These are phyloP conservation scores for Cercospora sojina DNA, from an alignment of 2,329 filamentous ascomycete genomes.

Conservation along the genomic window DNA sequence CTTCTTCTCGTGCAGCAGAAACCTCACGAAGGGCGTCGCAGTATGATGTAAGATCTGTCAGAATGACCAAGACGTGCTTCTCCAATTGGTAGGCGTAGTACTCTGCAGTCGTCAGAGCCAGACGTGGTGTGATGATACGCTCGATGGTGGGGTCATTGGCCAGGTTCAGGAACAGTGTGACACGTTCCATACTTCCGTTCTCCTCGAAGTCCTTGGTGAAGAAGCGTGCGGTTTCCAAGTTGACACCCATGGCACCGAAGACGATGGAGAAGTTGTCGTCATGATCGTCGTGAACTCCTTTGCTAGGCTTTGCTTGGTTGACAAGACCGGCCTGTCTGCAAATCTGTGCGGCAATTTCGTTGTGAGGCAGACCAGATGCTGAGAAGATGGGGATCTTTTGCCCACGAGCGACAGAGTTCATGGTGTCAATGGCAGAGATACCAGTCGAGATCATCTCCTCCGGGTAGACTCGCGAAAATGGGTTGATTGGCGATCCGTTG, in stretches of 20 bases:
- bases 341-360: conserved; percentile 98
- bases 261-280: conserved; percentile 99
- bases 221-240: conserved; percentile 97
- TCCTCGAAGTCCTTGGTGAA: conserved; percentile 99
- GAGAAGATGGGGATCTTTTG: conserved; percentile 99
- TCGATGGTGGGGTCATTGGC: conserved; percentile 99
- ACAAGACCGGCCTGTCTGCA: conserved; percentile 95
- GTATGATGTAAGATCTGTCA: conserved; percentile 96
- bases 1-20: conserved; percentile 96
- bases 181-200: conserved; percentile 97
- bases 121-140: conserved; percentile 98
- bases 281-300: conserved; percentile 93
- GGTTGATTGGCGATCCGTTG: conserved; percentile 98
- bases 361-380: conserved; percentile 94
- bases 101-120: conserved; percentile 95
- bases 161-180: conserved; percentile 97
- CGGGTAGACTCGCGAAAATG: conserved; percentile 94
- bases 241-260: conserved; percentile 99
- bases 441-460: conserved; percentile 99
- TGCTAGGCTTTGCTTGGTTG: conserved; percentile 56
- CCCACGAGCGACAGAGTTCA: conserved; percentile 89
- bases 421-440: conserved; percentile 98
- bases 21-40: conserved; percentile 99
- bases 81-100: conserved; percentile 99
- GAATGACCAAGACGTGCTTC: conserved; percentile 98